Evolutionary conservation across 2,329 filamentous ascomycete species (phyloP), one percentile per base, ranked within the genome.

Genomic region (Gremmenia infestans): DNA sequence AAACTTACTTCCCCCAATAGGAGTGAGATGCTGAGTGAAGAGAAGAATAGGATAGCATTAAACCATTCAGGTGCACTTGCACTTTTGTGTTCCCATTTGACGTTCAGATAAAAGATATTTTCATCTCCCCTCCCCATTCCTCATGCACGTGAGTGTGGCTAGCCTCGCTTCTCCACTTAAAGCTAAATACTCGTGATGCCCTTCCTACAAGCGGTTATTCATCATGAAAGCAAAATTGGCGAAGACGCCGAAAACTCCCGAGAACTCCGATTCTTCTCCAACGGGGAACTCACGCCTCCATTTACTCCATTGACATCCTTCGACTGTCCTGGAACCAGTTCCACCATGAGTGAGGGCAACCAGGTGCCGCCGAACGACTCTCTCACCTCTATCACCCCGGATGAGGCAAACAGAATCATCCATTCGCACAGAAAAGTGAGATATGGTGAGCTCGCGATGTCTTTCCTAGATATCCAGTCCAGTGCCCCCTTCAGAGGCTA

Each of bases 351-450:
- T 47, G 61, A 63, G 50, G 53, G 48, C 23, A 59, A 49, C 6
- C 54, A 53, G 42, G 22, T 14, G n/a, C 42, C 22, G 19, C 11
- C 22, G 7, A 63, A 48, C 60, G 55, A 57, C 57, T 58, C 23
- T 61, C 9, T 32, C 28, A 32, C 28, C 8, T 64, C 40, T 52
- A 52, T 69, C 35, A 68, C 65, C 25, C 65, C 82, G 9, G 83
- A 86, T 69, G 83, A 87, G 71, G 83, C 82, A 61, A 86, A 76
- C 68, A 81, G 82, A 64, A 86, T 87, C 72, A 86, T 87, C 63
- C 83, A 86, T 68, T 86, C 82, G 52, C 83, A 86, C 68, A 81
- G 83, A 62, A 87, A 87, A 71, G 83, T 87, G 55, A 79, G 83
- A 67, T 86, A 87, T 71, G 83, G 83, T 86, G 76, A 69, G 81